A percentile compares a stretch with the other conserved stretches of the same genome.
These are phyloP conservation scores for Solanum chiquidenum DNA, from an alignment of 257 asterid genomes.

Conservation along the genomic window DNA sequence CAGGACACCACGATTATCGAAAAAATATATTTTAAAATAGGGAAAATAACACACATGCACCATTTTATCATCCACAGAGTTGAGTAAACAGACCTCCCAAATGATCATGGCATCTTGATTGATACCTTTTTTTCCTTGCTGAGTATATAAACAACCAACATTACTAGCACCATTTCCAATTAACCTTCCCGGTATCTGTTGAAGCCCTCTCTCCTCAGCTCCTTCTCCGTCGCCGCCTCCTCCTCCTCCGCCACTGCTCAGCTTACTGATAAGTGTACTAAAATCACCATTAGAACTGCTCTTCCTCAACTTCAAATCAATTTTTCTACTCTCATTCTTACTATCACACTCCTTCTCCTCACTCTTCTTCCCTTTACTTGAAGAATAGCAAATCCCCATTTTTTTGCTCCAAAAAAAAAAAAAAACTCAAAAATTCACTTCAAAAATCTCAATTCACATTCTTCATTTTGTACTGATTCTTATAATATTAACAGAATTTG, in stretches of 20 bases:
- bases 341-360: slow-evolving; percentile 12
- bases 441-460: not conserved
- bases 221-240: slow-evolving; percentile 6
- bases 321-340: slow-evolving; percentile 12
- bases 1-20: not conserved
- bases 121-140: slow-evolving; percentile 94
- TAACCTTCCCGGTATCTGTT: slow-evolving; percentile 73
- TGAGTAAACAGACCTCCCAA: slow-evolving; percentile 71
- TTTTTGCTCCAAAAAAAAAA: not conserved
- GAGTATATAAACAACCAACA: slow-evolving; percentile 75
- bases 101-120: slow-evolving; percentile 95
- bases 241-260: slow-evolving; percentile 36
- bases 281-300: slow-evolving; percentile 48
- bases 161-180: slow-evolving; percentile 57
- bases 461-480: not conserved
- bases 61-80: not conserved
- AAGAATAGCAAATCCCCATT: slow-evolving; percentile 97
- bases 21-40: not conserved
- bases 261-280: slow-evolving; percentile 45
- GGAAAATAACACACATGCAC: not conserved
- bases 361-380: slow-evolving; percentile 25
- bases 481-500: not conserved
- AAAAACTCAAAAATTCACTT: not conserved
- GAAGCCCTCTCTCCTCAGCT: slow-evolving; percentile 73
- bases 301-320: slow-evolving; percentile 46